Base-by-base conservation (phyloP, 2,329 filamentous ascomycete genomes). In the Talaromyces sp. region DNA sequence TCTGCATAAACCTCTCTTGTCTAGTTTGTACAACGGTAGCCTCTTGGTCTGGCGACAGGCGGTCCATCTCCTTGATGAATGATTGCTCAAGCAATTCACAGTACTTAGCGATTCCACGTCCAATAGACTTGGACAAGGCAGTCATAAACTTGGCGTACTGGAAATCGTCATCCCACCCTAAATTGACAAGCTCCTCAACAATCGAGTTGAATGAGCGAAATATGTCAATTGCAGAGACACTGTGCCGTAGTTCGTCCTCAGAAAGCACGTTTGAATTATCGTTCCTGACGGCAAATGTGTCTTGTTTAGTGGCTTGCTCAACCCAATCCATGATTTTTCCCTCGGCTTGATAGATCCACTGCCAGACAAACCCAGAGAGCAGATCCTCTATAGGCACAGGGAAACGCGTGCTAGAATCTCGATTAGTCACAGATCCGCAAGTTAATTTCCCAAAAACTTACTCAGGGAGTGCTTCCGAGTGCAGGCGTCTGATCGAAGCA, bases 131-230 rank as follows among this genome's bases (percentile, higher is more conserved):
- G 14, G 93, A 88, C 17, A 97, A 80, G 1, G 91, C 86, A 17
- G 95, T 99, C 93, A 98, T 98, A 76, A 99, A 99, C 64, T 93
- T 91, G 43, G 95, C 93, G 71, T 96, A 90, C 66, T 96, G 93
- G 41, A 96, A 82, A 69, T 96, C 91, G 71, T 98, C 91, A 65
- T 92, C 89, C 95, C 95, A 99, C 63, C 93, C 86, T 11, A 99
- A 82, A 66, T 91, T 82, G 58, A 90, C 87, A 58, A 99, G 86
- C 68, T 96, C 91, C 64, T 97, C 89, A 38, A 96, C 86, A 19
- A 89, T 90, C 76, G 97, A 90, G 68, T 93, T 96, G 81, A 98
- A 97, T 0, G 96, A 88, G 67, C 90, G 88, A 78, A 97, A 98
- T 50, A 96, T 87, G 73, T 99, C 95, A 64, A 97, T 89, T 8